Evolutionary conservation across 495 filamentous ascomycete genomes (phyloP).

Genomic region (Xylona heveae): DNA sequence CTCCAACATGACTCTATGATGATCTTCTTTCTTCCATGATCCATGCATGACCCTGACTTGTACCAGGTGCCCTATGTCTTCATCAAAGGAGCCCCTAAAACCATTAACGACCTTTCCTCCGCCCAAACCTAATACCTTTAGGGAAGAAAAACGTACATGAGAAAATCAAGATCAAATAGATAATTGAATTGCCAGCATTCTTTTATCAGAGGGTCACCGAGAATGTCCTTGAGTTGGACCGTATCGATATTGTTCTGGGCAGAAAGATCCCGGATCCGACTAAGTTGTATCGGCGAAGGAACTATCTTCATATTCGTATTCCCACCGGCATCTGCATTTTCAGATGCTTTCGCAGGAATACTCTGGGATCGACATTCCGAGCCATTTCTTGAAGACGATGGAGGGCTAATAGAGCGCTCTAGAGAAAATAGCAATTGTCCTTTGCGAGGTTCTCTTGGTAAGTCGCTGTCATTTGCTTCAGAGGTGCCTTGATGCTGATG

Average conservation of each 20-base stretch:
- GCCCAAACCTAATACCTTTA: too few species aligned
- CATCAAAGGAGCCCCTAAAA: conserved; percentile 32
- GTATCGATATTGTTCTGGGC: conserved; percentile 40
- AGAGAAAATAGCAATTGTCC: too few species aligned
- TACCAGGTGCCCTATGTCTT: conserved; percentile 40
- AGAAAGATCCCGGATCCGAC: conserved; percentile 43
- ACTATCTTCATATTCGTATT: conserved; percentile 5
- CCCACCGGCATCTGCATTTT: too few species aligned
- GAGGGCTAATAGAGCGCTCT: background rate
- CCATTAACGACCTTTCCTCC: background rate
- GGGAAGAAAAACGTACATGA: conserved; percentile 32
- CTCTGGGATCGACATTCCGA: background rate
- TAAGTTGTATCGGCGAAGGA: conserved; percentile 55
- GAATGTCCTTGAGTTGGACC: conserved; percentile 44
- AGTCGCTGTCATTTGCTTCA: too few species aligned
- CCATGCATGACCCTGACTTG: conserved; percentile 67
- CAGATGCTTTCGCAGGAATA: background rate
- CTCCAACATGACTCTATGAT: conserved; percentile 33
- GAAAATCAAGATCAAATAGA: conserved; percentile 59
- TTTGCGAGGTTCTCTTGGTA: too few species aligned
- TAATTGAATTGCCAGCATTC: conserved; percentile 90
- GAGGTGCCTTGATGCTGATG: too few species aligned
- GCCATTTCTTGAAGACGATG: background rate
- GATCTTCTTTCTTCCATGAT: conserved; percentile 62
- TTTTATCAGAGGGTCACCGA: conserved; percentile 61